A percentile compares a stretch with the other conserved stretches of the same genome.
These are phyloP conservation scores for Starmerella potacharoeniae DNA, from an alignment of 805 yeast species.

Conservation along the genomic window DNA sequence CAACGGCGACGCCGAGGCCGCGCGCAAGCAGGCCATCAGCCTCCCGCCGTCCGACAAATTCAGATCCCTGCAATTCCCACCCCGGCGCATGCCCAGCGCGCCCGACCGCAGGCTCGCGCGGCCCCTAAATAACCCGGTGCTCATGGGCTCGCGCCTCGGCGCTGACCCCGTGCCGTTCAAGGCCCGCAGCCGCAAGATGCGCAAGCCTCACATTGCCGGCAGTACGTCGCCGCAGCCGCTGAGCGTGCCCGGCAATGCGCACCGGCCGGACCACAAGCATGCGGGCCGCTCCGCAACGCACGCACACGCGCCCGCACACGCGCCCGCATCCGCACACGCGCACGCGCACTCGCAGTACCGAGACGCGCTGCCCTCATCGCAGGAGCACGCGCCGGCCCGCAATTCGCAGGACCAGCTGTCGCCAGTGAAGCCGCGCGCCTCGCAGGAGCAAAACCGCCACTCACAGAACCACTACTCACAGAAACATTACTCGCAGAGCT, in stretches of 20 bases:
- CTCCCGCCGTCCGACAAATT: background rate
- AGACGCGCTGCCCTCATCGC: background rate
- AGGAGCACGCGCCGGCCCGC: too few species aligned
- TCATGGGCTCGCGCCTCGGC: background rate
- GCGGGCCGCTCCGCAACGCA: background rate
- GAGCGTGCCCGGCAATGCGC: background rate
- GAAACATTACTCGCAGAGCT: too few species aligned
- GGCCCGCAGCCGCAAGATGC: background rate
- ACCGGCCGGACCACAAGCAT: background rate
- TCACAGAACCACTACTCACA: too few species aligned
- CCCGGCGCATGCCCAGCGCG: background rate
- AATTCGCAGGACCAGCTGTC: too few species aligned
- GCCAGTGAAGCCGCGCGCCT: too few species aligned
- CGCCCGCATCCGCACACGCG: too few species aligned
- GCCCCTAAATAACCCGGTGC: background rate
- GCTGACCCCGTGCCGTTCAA: background rate
- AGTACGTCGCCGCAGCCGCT: background rate
- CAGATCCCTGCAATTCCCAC: background rate
- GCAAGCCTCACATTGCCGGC: background rate
- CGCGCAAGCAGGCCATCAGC: background rate
- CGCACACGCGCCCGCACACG: too few species aligned
- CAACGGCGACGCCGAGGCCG: background rate
- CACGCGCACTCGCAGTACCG: too few species aligned
- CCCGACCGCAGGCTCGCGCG: background rate
- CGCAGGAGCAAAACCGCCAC: too few species aligned